These are phyloP conservation scores for Endotrypanum monterogeii DNA, from an alignment of 208 protist species.

Conservation along the genomic window DNA sequence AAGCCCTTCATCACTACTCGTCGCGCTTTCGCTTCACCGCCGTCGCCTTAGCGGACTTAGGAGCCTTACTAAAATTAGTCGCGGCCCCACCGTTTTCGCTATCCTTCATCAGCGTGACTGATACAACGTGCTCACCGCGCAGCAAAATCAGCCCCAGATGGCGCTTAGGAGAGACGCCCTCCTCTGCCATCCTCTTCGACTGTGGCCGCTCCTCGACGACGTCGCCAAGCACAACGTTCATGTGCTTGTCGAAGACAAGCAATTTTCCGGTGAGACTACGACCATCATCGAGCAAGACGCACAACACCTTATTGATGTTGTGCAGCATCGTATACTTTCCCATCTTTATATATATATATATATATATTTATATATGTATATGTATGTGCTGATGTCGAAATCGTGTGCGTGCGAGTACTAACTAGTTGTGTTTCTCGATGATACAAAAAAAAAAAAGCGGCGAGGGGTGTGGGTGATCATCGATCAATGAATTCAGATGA, in stretches of 20 bases:
- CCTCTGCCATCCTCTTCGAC: conserved; percentile 71
- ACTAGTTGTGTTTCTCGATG: background rate
- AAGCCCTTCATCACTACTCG: conserved; percentile 5
- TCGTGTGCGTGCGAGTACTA: background rate
- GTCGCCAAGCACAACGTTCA: conserved; percentile 87
- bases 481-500: background rate
- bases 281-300: conserved; percentile 73
- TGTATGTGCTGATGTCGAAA: too few species aligned
- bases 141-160: conserved; percentile 77
- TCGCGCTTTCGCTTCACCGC: conserved; percentile 42
- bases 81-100: conserved; percentile 2
- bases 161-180: conserved; percentile 52
- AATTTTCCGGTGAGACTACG: conserved; percentile 74
- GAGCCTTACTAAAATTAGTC: conserved; percentile 42
- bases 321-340: conserved; percentile 72
- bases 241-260: conserved; percentile 86
- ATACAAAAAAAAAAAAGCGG: background rate
- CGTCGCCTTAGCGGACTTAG: conserved; percentile 40
- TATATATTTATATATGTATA: background rate
- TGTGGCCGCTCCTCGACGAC: conserved; percentile 54
- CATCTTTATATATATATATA: conserved; percentile 37
- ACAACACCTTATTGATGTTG: conserved; percentile 84
- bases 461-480: background rate
- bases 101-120: conserved; percentile 65
- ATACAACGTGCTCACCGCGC: conserved; percentile 85